Base-by-base conservation (phyloP, 495 filamentous ascomycete species). In the Diplogelasinospora grovesii region DNA sequence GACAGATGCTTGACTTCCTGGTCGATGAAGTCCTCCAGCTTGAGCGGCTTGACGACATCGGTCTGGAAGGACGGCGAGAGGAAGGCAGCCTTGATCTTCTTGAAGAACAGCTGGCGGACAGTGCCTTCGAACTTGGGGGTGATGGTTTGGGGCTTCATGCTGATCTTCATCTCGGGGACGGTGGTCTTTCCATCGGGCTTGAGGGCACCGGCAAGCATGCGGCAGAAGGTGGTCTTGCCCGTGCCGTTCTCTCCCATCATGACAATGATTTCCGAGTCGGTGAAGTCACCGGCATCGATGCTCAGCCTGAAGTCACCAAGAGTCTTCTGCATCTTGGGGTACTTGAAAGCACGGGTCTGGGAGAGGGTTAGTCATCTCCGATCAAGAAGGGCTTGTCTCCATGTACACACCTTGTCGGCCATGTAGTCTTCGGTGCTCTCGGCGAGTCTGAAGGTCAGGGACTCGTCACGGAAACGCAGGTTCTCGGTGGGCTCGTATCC, bases 221-320 rank as follows among this genome's bases (percentile, higher is more conserved):
- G 82, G 71, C 93, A 97, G 81, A 98, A 98, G 11, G 92, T 98
- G 2, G 92, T 97, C 72, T 59, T 57, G 30, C 54, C 60, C 33
- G 88, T 94, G 60, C 86, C 88, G 61, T 93, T 97, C 67, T 97
- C 93, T 43, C 92, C 92, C 92, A 98, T 97, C 89, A 97, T 94
- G 57, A 98, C 92, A 31, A 98, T 75, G 49, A 98, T 98, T 52
- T 98, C 92, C 3, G 92, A 97, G 56, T 98, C 89, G 4, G 92
- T 96, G 64, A 98, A 98, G 37, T 79, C 68, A 41, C 93, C 93
- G 6, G 74, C 28, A 13, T 97, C 85, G 41, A 98, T 75, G 26
- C 60, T 73, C 32, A 98, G 78, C 53, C 88, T 79, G 77, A 98
- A 98, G 52, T 71, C 75, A 39, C 89, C 93, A 8, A 97, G 73